These are phyloP conservation scores for Spathaspora gorwiae DNA, from an alignment of 805 yeast genomes.

Conservation along the genomic window DNA sequence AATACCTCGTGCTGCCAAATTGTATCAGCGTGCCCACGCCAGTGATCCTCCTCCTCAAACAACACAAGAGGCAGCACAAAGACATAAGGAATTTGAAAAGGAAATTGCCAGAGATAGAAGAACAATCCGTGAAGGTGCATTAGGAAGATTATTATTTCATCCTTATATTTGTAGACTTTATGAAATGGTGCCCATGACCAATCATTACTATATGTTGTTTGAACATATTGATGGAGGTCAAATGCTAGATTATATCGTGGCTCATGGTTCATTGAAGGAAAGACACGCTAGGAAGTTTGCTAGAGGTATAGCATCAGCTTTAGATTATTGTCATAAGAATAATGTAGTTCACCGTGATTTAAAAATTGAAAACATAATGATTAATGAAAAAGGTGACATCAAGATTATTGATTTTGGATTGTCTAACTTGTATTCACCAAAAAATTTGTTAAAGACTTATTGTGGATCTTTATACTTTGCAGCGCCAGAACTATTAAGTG, in stretches of 20 bases:
- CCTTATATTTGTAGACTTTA: constrained; percentile 87
- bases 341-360: constrained; percentile 96
- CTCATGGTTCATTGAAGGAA: constrained; percentile 93
- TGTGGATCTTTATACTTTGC: constrained; percentile 98
- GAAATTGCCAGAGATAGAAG: constrained; percentile 88
- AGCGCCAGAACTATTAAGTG: constrained; percentile 92
- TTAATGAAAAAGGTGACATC: constrained; percentile 87
- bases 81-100: constrained; percentile 68
- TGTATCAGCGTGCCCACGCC: constrained; percentile 67
- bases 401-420: constrained; percentile 95
- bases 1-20: constrained; percentile 81
- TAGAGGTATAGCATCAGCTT: constrained; percentile 88
- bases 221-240: constrained; percentile 98
- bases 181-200: constrained; percentile 94
- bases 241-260: constrained; percentile 92
- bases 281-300: constrained; percentile 92
- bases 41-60: constrained; percentile 63
- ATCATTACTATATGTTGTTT: constrained; percentile 93
- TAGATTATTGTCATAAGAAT: constrained; percentile 89
- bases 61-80: constrained; percentile 52
- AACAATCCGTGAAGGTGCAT: constrained; percentile 91
- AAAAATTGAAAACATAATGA: constrained; percentile 94
- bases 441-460: constrained; percentile 76
- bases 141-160: constrained; percentile 85
- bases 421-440: constrained; percentile 76